These are phyloP conservation scores for Colletotrichum cordylinicola DNA, from an alignment of 2,329 filamentous ascomycete genomes.

Conservation along the genomic window DNA sequence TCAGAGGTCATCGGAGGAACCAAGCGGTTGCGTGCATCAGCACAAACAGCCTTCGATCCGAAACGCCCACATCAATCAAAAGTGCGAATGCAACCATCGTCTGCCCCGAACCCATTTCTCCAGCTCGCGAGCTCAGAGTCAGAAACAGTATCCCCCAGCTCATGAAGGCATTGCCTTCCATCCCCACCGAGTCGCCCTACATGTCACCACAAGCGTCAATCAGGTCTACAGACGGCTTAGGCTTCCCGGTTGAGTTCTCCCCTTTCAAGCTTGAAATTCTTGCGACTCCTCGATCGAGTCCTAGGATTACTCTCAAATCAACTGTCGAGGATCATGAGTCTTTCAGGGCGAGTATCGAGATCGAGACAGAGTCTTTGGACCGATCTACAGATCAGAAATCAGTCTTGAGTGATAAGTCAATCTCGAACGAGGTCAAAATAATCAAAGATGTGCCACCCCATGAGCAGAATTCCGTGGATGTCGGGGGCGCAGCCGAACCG, in stretches of 20 bases:
- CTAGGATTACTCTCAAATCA: not conserved
- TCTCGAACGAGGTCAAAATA: not conserved
- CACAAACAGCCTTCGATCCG: slow-evolving; percentile 8
- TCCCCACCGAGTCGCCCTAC: slow-evolving; percentile 38
- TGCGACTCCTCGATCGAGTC: slow-evolving; percentile 4
- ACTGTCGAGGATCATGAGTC: slow-evolving; percentile 7
- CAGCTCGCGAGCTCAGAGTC: slow-evolving; percentile 47
- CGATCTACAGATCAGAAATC: not conserved
- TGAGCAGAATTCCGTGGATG: not conserved
- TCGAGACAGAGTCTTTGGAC: not conserved
- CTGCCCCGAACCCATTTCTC: slow-evolving; percentile 55
- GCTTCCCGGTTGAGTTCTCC: slow-evolving; percentile 10
- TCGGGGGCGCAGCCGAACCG: slow-evolving; percentile 15
- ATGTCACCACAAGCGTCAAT: not conserved
- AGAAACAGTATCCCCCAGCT: slow-evolving; percentile 56
- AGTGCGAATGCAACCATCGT: slow-evolving; percentile 32
- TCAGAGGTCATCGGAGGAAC: slow-evolving; percentile 30
- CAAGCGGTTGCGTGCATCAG: slow-evolving; percentile 28
- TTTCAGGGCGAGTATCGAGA: slow-evolving; percentile 10
- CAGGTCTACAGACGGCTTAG: not conserved
- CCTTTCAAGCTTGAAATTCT: slow-evolving; percentile 22
- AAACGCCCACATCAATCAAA: not conserved
- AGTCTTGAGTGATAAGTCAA: not conserved
- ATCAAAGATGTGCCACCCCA: not conserved
- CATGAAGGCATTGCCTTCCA: slow-evolving; percentile 57